Percentiles rank a stretch among this genome's conserved stretches.
Evolutionary conservation across 2,329 filamentous ascomycete species (phyloP).

Genomic region (Ophiostoma ips): DNA sequence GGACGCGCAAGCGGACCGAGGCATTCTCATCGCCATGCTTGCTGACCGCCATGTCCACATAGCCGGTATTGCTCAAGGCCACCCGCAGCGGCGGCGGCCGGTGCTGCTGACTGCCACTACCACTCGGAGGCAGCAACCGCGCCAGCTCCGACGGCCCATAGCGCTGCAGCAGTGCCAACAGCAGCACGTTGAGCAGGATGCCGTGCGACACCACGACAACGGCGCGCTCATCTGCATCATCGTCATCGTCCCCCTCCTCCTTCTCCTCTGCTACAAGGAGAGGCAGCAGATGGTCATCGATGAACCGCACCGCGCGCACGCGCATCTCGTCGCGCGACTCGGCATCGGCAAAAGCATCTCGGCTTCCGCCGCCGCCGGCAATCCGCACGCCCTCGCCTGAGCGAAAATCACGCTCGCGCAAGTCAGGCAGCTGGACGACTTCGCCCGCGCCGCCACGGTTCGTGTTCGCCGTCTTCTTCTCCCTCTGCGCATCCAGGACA

Average conservation of each 20-base stretch:
- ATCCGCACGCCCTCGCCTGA: conserved; percentile 53
- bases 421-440: conserved; percentile 29
- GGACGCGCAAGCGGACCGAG: conserved; percentile 27
- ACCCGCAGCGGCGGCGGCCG: conserved; percentile 17
- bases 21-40: neutral
- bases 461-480: neutral
- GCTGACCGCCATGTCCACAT: conserved; percentile 21
- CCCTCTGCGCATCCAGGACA: conserved; percentile 41
- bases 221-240: conserved; percentile 14
- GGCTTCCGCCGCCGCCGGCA: conserved; percentile 14
- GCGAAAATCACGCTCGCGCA: conserved; percentile 66
- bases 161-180: conserved; percentile 45
- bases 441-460: neutral
- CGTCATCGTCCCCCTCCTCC: no score
- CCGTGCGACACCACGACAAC: conserved; percentile 71
- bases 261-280: conserved; percentile 24
- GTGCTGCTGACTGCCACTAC: neutral
- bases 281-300: conserved; percentile 49
- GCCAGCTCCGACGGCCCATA: conserved; percentile 25
- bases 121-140: conserved; percentile 11
- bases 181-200: conserved; percentile 59
- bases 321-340: conserved; percentile 59
- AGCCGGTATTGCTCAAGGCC: conserved; percentile 41
- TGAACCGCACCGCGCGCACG: conserved; percentile 48
- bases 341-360: conserved; percentile 28